phyloP scores from a whole-genome alignment of 73 alveolate genomes.

The Blepharisma stoltei region DNA sequence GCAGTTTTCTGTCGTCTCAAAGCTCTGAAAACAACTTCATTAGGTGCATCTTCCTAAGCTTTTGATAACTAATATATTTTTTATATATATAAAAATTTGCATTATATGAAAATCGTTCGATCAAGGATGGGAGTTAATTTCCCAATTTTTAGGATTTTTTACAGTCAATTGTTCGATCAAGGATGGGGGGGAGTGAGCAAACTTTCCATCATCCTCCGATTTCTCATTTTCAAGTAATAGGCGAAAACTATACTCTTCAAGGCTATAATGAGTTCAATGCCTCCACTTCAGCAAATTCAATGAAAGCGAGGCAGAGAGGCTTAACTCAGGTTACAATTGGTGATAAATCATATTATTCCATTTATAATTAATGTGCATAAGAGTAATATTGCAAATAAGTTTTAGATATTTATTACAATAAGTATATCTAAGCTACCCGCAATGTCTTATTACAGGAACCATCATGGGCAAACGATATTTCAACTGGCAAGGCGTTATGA shows the following conservation, averaged over 20 bases:
- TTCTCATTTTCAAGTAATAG: constrained; percentile 38
- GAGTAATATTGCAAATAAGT: no score
- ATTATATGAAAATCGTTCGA: no score
- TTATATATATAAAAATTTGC: no score
- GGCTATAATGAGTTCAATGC: constrained; percentile 51
- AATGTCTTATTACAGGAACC: not conserved
- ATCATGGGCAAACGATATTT: not conserved
- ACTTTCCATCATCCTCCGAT: constrained; percentile 62
- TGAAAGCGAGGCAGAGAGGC: constrained; percentile 43
- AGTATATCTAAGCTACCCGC: not conserved
- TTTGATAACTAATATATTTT: no score
- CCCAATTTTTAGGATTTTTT: no score
- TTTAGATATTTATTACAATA: no score
- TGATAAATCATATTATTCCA: constrained; percentile 26
- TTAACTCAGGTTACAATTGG: constrained; percentile 39
- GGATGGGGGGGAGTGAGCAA: no score
- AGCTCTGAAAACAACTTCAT: no score
- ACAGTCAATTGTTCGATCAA: no score
- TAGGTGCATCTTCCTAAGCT: no score
- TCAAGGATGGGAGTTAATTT: no score
- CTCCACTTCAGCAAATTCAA: constrained; percentile 50
- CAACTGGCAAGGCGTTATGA: constrained; percentile 21
- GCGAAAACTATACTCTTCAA: constrained; percentile 35
- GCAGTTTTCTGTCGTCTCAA: no score
- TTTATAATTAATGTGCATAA: constrained; percentile 4